Conservation (phyloP, 148 eudicot species). For the Rhododendron griersonianum region DNA sequence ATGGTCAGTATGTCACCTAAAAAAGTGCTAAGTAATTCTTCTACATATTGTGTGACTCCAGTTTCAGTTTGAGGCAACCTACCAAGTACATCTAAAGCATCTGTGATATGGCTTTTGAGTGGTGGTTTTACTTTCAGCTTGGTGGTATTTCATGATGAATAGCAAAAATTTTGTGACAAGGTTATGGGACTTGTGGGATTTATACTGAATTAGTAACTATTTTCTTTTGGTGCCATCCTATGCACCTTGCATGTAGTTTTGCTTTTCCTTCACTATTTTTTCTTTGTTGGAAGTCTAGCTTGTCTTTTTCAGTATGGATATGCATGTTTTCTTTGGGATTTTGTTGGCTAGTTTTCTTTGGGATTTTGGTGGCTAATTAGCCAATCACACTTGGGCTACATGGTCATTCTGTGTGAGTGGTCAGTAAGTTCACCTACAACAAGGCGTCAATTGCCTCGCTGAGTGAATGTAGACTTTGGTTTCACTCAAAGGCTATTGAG, state of each 20-base stretch:
- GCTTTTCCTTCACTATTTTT: not conserved
- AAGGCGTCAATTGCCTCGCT: slow-evolving; percentile 19
- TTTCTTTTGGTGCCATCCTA: not conserved
- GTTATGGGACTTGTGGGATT: not conserved
- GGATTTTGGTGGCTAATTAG: slow-evolving; percentile 52
- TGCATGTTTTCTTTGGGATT: not conserved
- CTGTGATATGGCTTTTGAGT: not conserved
- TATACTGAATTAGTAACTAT: not conserved
- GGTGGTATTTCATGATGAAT: not conserved
- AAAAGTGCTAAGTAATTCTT: slow-evolving; percentile 13
- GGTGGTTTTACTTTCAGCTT: not conserved
- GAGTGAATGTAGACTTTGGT: slow-evolving; percentile 15
- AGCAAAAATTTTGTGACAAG: not conserved
- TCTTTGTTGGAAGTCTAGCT: not conserved
- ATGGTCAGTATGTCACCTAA: not conserved
- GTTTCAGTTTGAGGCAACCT: not conserved
- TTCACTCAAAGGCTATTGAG: slow-evolving; percentile 23
- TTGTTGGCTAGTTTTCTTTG: slow-evolving; percentile 33
- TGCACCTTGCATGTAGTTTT: not conserved
- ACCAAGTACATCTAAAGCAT: not conserved
- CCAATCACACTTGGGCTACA: slow-evolving; percentile 43
- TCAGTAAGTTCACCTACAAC: slow-evolving; percentile 39
- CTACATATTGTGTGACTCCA: slow-evolving; percentile 6
- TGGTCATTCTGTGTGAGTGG: slow-evolving; percentile 45
- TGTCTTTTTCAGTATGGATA: not conserved